phyloP scores from a whole-genome alignment of 306 rosid genomes.

The Mimosa pudica region DNA sequence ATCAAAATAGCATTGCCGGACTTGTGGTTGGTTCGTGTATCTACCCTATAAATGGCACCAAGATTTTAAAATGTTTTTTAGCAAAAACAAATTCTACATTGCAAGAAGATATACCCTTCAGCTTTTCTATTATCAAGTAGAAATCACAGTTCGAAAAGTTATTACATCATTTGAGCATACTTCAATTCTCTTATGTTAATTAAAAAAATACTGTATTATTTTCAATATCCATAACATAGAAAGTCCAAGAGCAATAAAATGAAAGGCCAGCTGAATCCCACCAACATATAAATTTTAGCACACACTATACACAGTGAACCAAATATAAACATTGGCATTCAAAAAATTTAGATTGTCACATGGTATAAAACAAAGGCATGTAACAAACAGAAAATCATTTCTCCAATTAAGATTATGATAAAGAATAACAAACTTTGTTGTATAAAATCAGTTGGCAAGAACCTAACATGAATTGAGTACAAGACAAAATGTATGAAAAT shows the following conservation, averaged over 20 bases:
- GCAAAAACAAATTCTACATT: constrained; percentile 14
- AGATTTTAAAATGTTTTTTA: constrained; percentile 7
- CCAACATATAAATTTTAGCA: background rate
- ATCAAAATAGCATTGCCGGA: constrained; percentile 72
- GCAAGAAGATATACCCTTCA: constrained; percentile 9
- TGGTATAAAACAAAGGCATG: background rate
- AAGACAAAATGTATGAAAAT: background rate
- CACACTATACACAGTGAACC: background rate
- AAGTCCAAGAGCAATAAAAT: constrained; percentile 4
- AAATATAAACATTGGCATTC: background rate
- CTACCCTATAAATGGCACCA: constrained; percentile 58
- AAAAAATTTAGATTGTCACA: background rate
- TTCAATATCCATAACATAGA: background rate
- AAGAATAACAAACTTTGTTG: background rate
- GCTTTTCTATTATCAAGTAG: constrained; percentile 18
- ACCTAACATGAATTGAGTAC: background rate
- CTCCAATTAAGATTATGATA: background rate
- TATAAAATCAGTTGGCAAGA: background rate
- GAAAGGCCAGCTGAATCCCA: constrained; percentile 1
- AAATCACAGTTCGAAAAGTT: background rate
- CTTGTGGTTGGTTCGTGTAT: constrained; percentile 66
- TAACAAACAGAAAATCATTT: background rate
- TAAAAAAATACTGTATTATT: too few relatives aligned
- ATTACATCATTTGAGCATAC: background rate
- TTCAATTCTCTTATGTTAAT: background rate